phyloP scores from a whole-genome alignment of 108 stramenopile genomes.

The Skeletonema grethae region DNA sequence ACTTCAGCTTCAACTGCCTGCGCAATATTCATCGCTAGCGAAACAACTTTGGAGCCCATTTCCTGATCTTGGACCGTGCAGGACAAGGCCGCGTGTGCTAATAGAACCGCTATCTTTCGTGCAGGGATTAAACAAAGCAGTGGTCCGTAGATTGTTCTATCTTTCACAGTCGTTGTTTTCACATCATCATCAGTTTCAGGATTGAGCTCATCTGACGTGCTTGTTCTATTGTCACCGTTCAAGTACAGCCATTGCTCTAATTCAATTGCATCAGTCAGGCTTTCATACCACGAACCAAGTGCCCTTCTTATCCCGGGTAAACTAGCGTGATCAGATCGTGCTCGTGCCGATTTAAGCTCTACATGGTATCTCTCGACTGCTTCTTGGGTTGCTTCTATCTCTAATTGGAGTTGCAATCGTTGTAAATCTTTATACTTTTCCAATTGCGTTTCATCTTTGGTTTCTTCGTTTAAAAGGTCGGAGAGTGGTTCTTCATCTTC shows the following conservation, averaged over 20 bases:
- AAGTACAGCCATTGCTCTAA: conserved; percentile 72
- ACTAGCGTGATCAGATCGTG: conserved; percentile 68
- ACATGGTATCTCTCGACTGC: conserved; percentile 53
- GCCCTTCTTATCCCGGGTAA: conserved; percentile 68
- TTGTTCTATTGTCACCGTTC: conserved; percentile 33
- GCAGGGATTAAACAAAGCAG: conserved; percentile 81
- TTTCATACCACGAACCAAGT: conserved; percentile 80
- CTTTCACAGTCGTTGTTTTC: conserved; percentile 36
- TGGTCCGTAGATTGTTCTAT: conserved; percentile 74
- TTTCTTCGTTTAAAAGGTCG: conserved; percentile 23
- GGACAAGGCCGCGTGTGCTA: conserved; percentile 76
- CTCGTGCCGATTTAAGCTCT: conserved; percentile 66
- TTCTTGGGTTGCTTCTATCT: conserved; percentile 77
- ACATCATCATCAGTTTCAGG: conserved; percentile 3
- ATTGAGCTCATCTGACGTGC: conserved; percentile 3
- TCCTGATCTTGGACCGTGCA: conserved; percentile 44
- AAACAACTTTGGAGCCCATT: conserved; percentile 59
- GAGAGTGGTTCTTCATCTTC: background rate
- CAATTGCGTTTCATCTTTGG: conserved; percentile 1
- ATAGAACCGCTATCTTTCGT: conserved; percentile 90
- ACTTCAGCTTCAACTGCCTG: conserved; percentile 84
- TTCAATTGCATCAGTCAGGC: conserved; percentile 65
- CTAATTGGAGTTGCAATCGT: conserved; percentile 70
- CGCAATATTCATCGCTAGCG: conserved; percentile 66
- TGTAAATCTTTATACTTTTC: conserved; percentile 32